phyloP scores from a whole-genome alignment of 306 rosid genomes.

The Castanea sativa region DNA sequence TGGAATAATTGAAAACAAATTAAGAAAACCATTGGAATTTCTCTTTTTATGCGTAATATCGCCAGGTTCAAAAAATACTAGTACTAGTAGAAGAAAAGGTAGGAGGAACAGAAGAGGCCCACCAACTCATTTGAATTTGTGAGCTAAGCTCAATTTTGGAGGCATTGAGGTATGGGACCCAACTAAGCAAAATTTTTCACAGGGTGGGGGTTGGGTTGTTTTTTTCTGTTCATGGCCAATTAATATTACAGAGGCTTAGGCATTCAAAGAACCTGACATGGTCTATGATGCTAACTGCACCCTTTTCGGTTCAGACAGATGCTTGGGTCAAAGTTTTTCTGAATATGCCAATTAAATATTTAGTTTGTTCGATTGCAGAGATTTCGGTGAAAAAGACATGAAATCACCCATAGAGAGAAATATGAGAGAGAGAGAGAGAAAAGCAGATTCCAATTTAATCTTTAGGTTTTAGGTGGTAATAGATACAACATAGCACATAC shows the following conservation, averaged over 20 bases:
- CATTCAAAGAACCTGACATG: constrained; percentile 67
- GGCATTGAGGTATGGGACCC: constrained; percentile 54
- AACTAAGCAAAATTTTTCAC: constrained; percentile 23
- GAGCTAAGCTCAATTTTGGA: constrained; percentile 56
- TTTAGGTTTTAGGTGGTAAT: constrained; percentile 30
- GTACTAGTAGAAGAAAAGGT: background rate
- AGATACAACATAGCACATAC: constrained; percentile 25
- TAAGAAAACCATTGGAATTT: no score
- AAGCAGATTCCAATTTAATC: constrained; percentile 55
- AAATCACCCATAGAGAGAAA: constrained; percentile 15
- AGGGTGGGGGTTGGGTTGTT: background rate
- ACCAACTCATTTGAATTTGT: constrained; percentile 64
- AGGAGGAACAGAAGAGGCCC: constrained; percentile 41
- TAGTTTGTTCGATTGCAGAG: constrained; percentile 42
- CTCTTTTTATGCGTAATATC: no score
- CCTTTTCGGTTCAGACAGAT: constrained; percentile 48
- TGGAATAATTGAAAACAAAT: no score
- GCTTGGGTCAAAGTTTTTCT: constrained; percentile 57
- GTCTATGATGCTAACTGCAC: constrained; percentile 47
- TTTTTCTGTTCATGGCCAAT: constrained; percentile 10
- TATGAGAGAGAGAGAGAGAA: constrained; percentile 17
- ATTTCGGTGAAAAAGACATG: constrained; percentile 76
- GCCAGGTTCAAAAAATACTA: background rate
- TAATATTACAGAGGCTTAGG: constrained; percentile 21
- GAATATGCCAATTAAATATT: constrained; percentile 32